Evolutionary conservation across 2,329 filamentous ascomycete species (phyloP).

Genomic region (Daldinia eschscholtzii): DNA sequence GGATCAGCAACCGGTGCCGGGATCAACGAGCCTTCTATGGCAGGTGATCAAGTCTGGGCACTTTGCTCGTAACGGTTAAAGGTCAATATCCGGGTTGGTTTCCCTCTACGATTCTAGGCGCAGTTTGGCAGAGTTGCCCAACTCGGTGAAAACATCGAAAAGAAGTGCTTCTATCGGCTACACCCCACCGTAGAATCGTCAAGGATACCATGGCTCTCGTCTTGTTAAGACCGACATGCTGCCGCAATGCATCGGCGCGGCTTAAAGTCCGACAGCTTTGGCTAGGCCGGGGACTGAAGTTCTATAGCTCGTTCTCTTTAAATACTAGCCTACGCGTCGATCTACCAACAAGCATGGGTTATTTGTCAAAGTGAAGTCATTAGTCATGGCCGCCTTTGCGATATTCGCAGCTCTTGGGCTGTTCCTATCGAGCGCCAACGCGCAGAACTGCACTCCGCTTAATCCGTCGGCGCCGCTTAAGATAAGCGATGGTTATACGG

Average conservation of each 20-base stretch:
- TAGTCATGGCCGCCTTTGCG: conserved; percentile 18
- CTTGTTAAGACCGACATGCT: conserved; percentile 6
- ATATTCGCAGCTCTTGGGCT: conserved; percentile 28
- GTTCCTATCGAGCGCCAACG: conserved; percentile 20
- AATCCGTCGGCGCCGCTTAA: conserved; percentile 32
- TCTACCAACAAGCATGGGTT: background rate
- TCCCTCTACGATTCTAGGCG: conserved; percentile 18
- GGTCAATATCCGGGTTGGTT: conserved; percentile 30
- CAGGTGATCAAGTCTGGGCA: conserved; percentile 34
- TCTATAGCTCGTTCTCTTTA: background rate
- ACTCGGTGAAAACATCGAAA: conserved; percentile 12
- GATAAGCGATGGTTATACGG: conserved; percentile 39
- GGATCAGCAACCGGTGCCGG: conserved; percentile 25
- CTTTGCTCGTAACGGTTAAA: conserved; percentile 32
- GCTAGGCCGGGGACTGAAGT: background rate
- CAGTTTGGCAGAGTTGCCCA: background rate
- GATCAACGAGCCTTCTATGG: conserved; percentile 12
- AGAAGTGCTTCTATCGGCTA: conserved; percentile 1
- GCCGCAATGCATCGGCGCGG: background rate
- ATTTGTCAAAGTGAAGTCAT: background rate
- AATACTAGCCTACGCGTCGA: background rate
- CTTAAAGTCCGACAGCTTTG: background rate
- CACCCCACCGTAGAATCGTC: background rate
- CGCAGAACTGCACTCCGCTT: conserved; percentile 32
- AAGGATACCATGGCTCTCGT: conserved; percentile 1